Conservation (phyloP, 768 basidiomycete genomes). For the Boletus coccyginus region DNA sequence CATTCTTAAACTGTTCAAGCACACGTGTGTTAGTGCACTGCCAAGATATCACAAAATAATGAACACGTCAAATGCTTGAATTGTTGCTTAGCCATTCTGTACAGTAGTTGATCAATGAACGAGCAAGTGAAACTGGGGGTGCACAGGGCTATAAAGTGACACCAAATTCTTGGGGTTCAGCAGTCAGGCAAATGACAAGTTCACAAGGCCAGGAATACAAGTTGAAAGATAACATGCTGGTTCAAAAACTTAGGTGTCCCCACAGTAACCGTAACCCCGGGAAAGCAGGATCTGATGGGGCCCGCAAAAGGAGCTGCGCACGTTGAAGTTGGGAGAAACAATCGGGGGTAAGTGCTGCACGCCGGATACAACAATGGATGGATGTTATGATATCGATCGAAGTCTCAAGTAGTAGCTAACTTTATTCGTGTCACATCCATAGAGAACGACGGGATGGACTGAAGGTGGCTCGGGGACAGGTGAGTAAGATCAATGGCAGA, state of each 20-base stretch:
- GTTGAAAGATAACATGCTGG: not conserved
- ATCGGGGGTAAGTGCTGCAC: not conserved
- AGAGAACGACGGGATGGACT: not conserved
- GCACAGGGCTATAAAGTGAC: not conserved
- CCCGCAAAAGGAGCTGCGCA: not conserved
- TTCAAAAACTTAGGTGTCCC: not conserved
- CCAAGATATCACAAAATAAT: slow-evolving; percentile 2
- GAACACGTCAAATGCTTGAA: slow-evolving; percentile 34
- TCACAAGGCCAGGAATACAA: not conserved
- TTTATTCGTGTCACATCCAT: not conserved
- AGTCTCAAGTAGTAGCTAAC: not conserved
- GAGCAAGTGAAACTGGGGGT: not conserved
- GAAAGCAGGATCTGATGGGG: not conserved
- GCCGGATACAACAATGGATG: slow-evolving; percentile 2
- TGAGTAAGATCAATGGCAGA: slow-evolving; percentile 1
- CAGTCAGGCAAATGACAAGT: not conserved
- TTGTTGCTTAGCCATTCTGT: not conserved
- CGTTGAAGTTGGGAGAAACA: not conserved
- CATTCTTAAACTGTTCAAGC: slow-evolving; percentile 42
- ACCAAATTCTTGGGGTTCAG: not conserved
- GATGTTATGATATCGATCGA: not conserved
- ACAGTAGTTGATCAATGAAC: not conserved
- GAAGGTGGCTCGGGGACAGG: not conserved
- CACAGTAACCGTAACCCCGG: not conserved
- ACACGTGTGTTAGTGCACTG: not conserved